Evolutionary conservation across 1,284 basidiomycete genomes (phyloP).

Genomic region (Trametes versicolor): DNA sequence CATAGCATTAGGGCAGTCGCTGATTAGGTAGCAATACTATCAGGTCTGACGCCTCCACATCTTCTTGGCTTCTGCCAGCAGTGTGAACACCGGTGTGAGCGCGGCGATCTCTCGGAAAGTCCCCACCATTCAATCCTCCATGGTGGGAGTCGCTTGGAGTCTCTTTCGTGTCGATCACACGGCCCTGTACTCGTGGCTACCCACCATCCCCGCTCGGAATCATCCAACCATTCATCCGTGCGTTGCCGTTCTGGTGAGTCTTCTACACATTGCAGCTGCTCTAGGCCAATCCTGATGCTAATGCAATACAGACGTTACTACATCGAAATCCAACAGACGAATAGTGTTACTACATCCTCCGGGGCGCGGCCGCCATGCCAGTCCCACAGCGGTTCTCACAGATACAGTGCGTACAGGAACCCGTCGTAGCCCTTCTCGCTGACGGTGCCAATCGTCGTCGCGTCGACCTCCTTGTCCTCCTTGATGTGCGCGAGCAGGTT

Average conservation of each 20-base stretch:
- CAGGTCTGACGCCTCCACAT: constrained; percentile 37
- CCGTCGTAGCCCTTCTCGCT: constrained; percentile 73
- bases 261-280: not conserved
- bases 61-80: constrained; percentile 13
- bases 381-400: not conserved
- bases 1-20: constrained; percentile 40
- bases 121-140: not conserved
- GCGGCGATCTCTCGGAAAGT: not conserved
- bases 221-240: too few species aligned
- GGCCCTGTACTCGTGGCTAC: too few species aligned
- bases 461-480: constrained; percentile 64
- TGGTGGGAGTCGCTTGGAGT: not conserved
- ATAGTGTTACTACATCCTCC: not conserved
- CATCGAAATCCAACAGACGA: not conserved
- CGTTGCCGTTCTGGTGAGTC: not conserved
- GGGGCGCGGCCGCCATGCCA: not conserved
- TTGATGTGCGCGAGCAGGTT: constrained; percentile 57
- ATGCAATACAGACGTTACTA: constrained; percentile 2
- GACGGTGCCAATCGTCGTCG: constrained; percentile 67
- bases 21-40: constrained; percentile 39
- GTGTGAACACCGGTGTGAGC: constrained; percentile 17
- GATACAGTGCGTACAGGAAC: constrained; percentile 58
- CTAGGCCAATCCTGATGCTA: not conserved
- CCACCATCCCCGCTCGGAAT: too few species aligned
- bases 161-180: not conserved